Evolutionary conservation across 1,139 yeast species (phyloP).

Genomic region (Sugiyamaella sp.): DNA sequence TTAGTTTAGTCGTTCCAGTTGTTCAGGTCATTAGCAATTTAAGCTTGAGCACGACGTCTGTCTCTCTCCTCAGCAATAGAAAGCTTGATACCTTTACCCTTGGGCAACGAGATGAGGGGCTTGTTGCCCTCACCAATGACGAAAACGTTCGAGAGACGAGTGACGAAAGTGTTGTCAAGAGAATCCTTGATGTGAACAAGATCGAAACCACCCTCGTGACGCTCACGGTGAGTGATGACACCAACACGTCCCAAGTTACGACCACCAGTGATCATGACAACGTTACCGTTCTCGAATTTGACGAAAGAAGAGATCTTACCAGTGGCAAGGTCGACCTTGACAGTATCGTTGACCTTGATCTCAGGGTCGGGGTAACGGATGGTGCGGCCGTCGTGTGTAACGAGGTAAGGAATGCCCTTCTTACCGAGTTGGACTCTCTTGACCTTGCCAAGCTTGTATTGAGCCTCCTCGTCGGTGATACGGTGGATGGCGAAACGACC

Average conservation of each 20-base stretch:
- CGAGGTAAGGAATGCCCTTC: conserved; percentile 97
- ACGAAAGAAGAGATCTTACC: conserved; percentile 92
- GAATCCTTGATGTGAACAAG: conserved; percentile 98
- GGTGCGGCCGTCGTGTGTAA: conserved; percentile 99
- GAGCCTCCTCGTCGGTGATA: conserved; percentile 97
- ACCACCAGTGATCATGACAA: conserved; percentile 99
- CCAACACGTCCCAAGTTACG: conserved; percentile 99
- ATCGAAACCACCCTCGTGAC: conserved; percentile 99
- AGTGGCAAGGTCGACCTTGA: conserved; percentile 92
- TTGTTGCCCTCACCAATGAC: conserved; percentile 98
- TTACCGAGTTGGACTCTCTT: conserved; percentile 97
- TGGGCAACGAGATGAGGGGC: conserved; percentile 97
- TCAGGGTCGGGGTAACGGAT: conserved; percentile 98
- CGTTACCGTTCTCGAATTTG: conserved; percentile 94
- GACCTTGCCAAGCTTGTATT: conserved; percentile 97
- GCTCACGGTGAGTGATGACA: conserved; percentile 97
- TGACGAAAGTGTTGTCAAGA: conserved; percentile 96
- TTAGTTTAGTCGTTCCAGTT: conserved; percentile 10
- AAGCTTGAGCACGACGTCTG: conserved; percentile 61
- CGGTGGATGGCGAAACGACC: conserved; percentile 99
- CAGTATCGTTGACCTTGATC: conserved; percentile 95
- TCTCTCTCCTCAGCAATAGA: conserved; percentile 99
- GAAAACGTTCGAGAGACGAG: conserved; percentile 96
- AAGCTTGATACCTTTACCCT: conserved; percentile 99
- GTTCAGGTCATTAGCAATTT: conserved; percentile 27